Evolutionary conservation across 345 rosid genomes (phyloP), one percentile per base, ranked within the genome.

Genomic region (Barbarea vulgaris): DNA sequence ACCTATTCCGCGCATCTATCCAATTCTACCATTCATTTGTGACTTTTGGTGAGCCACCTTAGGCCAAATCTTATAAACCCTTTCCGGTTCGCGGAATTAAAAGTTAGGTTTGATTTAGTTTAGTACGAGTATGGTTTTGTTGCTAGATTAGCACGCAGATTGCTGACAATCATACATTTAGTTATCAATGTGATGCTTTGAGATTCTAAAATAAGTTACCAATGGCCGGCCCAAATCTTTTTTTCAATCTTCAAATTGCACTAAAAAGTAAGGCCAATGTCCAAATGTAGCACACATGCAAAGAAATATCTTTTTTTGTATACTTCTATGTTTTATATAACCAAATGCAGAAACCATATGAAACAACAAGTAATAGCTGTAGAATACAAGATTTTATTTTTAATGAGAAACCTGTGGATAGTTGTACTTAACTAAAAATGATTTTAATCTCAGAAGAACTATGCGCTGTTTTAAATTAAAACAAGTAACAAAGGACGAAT

Each of bases 311-410:
- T 18, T 48, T 9, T 15, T 18, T 46, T 17, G 21, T n/a, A 17
- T 46, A 28, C 55, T 27, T 51, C 33, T 37, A 54, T 67, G 4
- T 25, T 37, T 68, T 25, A 22, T 57, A 56, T 69, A 56, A 7
- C 19, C 30, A 69, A 61, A 24, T 41, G 31, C 15, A 50, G 62
- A 52, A 64, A 44, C 62, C 41, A 64, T 34, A 47, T 19, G 9
- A 67, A 27, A 48, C 44, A 71, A 60, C 60, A 28, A 75, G 33
- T 47, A 47, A 47, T 12, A 34, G 11, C 15, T 5, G 33, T 11
- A 18, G 9, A 53, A 52, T 41, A 60, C 12, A 76, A 39, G 3
- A 68, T 36, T 61, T 75, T 2, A 37, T 67, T 61, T 39, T 28
- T 27, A 36, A 57, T 24, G 67, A 66, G 31, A 57, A 56, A 19